Evolutionary conservation across 1,284 basidiomycete species (phyloP).

Genomic region (Anthracocystis panici-leucophaei): DNA sequence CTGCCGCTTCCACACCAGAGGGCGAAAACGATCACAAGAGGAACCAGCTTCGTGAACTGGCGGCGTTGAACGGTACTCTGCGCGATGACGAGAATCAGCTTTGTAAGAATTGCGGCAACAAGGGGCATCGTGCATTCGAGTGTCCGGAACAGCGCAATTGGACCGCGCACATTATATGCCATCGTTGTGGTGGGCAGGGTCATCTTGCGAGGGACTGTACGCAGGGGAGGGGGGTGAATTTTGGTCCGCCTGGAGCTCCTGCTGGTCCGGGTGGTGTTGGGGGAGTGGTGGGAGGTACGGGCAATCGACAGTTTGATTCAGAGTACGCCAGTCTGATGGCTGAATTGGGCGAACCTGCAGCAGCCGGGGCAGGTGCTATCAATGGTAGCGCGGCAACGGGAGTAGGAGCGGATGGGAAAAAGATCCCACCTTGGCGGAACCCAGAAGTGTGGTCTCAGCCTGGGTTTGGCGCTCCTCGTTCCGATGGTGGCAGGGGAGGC

Average conservation of each 20-base stretch:
- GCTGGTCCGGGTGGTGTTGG: slow-evolving; percentile 55
- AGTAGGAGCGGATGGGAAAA: slow-evolving; percentile 62
- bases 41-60: slow-evolving; percentile 96
- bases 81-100: slow-evolving; percentile 99
- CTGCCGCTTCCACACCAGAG: slow-evolving; percentile 97
- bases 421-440: slow-evolving; percentile 69
- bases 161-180: slow-evolving; percentile 67
- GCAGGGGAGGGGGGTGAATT: slow-evolving; percentile 74
- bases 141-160: slow-evolving; percentile 68
- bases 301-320: slow-evolving; percentile 80
- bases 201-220: slow-evolving; percentile 68
- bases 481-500: not conserved
- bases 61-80: slow-evolving; percentile 96
- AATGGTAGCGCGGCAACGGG: slow-evolving; percentile 31
- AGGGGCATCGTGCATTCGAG: slow-evolving; percentile 74
- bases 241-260: slow-evolving; percentile 72
- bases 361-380: slow-evolving; percentile 28
- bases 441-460: slow-evolving; percentile 65
- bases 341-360: slow-evolving; percentile 88
- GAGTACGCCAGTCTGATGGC: slow-evolving; percentile 98
- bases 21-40: slow-evolving; percentile 99
- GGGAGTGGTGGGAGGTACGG: slow-evolving; percentile 59
- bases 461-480: slow-evolving; percentile 33
- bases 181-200: slow-evolving; percentile 67
- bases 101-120: slow-evolving; percentile 96